These are phyloP conservation scores for Dysphania ambrosioides DNA, from an alignment of 148 eudicot genomes.

Conservation along the genomic window DNA sequence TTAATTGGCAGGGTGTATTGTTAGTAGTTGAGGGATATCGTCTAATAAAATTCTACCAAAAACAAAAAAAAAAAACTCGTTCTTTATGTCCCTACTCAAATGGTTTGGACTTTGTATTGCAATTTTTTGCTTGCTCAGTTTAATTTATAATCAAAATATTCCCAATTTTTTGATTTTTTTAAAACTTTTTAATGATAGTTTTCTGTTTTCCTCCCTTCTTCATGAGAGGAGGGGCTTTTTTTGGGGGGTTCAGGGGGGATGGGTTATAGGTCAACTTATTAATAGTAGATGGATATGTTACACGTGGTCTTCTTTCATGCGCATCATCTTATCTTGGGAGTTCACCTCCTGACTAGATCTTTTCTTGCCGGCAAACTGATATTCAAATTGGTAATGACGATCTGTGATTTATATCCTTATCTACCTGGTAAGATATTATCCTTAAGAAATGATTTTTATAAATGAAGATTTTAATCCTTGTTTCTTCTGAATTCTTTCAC, in stretches of 20 bases:
- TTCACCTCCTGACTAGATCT: conserved; percentile 32
- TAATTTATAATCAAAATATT: too few relatives aligned
- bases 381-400: conserved; percentile 15
- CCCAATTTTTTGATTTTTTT: too few relatives aligned
- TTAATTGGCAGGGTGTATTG: conserved; percentile 22
- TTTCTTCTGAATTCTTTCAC: background rate
- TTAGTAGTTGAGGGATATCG: conserved; percentile 20
- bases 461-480: too few relatives aligned
- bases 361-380: conserved; percentile 15
- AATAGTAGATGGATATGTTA: conserved; percentile 28
- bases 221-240: too few relatives aligned
- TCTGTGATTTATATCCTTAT: conserved; percentile 8
- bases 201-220: conserved; percentile 1
- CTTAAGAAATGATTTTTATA: too few relatives aligned
- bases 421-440: conserved; percentile 9
- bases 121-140: background rate
- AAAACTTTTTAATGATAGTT: too few relatives aligned
- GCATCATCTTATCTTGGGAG: conserved; percentile 32
- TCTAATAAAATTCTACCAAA: background rate
- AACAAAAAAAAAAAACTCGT: background rate
- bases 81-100: too few relatives aligned
- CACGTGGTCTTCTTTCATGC: conserved; percentile 36
- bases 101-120: conserved; percentile 1
- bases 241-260: background rate
- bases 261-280: conserved; percentile 24